Evolutionary conservation across 441 rosid species (phyloP).

Genomic region (Populus hybrid): DNA sequence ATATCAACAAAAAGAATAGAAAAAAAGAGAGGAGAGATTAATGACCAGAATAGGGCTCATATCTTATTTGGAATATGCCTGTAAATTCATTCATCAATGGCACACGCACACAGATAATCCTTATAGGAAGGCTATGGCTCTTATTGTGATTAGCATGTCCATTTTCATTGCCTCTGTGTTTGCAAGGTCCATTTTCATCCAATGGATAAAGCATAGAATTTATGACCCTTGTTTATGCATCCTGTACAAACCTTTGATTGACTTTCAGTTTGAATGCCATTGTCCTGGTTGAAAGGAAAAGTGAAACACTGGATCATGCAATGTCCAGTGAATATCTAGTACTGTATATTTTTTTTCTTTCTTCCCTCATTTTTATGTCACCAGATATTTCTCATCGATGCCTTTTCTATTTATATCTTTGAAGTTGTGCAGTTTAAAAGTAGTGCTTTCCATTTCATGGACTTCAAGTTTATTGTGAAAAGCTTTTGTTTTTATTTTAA

Average conservation of each 20-base stretch:
- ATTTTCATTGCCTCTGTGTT: neutral
- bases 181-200: neutral
- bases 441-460: neutral
- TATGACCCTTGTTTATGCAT: neutral
- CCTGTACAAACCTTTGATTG: neutral
- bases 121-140: neutral
- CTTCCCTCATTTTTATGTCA: neutral
- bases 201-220: neutral
- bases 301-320: neutral
- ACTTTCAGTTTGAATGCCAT: neutral
- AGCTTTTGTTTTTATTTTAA: neutral
- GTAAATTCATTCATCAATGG: neutral
- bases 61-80: neutral
- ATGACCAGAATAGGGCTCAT: neutral
- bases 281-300: neutral
- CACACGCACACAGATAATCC: neutral
- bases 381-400: neutral
- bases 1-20: neutral
- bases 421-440: neutral
- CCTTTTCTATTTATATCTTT: too few species aligned
- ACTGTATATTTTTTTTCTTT: too few species aligned
- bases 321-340: neutral
- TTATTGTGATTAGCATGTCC: neutral
- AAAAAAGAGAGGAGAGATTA: neutral
- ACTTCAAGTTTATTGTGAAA: neutral